Evolutionary conservation across 805 yeast species (phyloP).

Genomic region (Candida taoyuanica): DNA sequence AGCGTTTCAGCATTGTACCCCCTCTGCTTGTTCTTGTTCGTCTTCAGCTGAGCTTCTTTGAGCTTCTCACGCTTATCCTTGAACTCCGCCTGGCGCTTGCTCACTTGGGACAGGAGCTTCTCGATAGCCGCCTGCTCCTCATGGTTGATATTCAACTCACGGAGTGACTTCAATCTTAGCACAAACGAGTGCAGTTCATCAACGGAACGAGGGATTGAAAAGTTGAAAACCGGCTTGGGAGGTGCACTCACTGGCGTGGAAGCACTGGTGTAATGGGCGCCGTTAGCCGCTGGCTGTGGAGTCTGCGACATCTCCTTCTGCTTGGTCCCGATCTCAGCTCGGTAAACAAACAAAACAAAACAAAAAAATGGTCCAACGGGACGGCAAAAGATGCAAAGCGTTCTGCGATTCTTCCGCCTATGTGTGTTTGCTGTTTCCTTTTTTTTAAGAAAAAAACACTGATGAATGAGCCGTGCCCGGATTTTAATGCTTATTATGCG

Average conservation of each 20-base stretch:
- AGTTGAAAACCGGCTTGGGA: constrained; percentile 3
- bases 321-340: too few species aligned
- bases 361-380: neutral
- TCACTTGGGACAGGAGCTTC: constrained; percentile 35
- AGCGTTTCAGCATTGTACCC: constrained; percentile 43
- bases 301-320: constrained; percentile 10
- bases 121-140: constrained; percentile 43
- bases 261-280: constrained; percentile 2
- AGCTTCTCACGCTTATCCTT: constrained; percentile 27
- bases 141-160: constrained; percentile 8
- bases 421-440: too few species aligned
- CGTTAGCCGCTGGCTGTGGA: constrained; percentile 6
- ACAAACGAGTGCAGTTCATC: constrained; percentile 8
- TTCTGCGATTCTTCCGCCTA: too few species aligned
- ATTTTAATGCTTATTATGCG: too few species aligned
- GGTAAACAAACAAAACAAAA: neutral
- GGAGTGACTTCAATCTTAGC: constrained; percentile 9
- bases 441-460: too few species aligned
- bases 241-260: constrained; percentile 2
- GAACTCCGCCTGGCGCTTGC: constrained; percentile 37
- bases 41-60: constrained; percentile 21
- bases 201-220: constrained; percentile 8
- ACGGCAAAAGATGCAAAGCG: too few species aligned
- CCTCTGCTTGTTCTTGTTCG: constrained; percentile 19
- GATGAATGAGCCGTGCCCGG: too few species aligned